Evolutionary conservation across 345 rosid species (phyloP).

Genomic region (Streptanthus diversifolius): DNA sequence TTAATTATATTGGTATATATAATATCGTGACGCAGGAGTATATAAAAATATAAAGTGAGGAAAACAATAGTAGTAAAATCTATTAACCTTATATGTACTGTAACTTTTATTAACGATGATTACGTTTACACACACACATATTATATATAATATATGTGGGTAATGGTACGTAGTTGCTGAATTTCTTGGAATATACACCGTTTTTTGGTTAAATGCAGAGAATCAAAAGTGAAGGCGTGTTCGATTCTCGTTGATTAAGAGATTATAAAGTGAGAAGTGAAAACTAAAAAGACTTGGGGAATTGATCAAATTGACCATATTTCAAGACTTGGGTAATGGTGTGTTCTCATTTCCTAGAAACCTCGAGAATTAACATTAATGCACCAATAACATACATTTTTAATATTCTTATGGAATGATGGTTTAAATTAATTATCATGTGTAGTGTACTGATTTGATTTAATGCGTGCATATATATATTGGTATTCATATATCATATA

Average conservation of each 20-base stretch:
- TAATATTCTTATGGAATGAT: neutral
- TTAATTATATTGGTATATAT: neutral
- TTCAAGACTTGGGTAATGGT: constrained; percentile 32
- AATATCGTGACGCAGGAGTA: neutral
- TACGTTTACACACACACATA: neutral
- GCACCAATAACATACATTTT: constrained; percentile 17
- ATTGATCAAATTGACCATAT: constrained; percentile 25
- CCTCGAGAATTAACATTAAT: constrained; percentile 34
- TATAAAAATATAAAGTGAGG: neutral
- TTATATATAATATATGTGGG: neutral
- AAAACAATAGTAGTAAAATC: neutral
- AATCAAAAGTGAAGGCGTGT: constrained; percentile 34
- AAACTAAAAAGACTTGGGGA: constrained; percentile 32
- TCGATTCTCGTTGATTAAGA: constrained; percentile 26
- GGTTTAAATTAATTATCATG: neutral
- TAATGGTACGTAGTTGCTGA: constrained; percentile 9
- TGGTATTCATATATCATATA: too few relatives aligned
- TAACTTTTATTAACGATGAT: neutral
- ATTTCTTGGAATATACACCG: neutral
- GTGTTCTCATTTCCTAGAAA: constrained; percentile 33
- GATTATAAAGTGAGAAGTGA: constrained; percentile 10
- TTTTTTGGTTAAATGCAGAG: constrained; percentile 23
- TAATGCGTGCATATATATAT: neutral
- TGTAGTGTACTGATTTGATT: neutral
- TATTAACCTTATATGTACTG: neutral